Evolutionary conservation across 2,329 filamentous ascomycete species (phyloP).

Genomic region (Bipolaris oryzae): DNA sequence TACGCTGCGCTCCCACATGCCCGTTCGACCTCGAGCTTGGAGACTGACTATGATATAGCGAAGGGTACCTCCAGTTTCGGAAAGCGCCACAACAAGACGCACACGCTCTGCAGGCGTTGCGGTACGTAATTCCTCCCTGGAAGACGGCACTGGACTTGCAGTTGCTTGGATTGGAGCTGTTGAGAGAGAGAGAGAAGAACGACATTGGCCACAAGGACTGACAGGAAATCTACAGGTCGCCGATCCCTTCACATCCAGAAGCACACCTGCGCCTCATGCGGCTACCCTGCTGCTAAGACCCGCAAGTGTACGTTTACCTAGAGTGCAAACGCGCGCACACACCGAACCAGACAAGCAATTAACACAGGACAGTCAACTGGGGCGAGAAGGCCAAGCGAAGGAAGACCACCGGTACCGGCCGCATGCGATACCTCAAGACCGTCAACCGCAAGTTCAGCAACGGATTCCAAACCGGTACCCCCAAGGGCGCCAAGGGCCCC

Average conservation of each 20-base stretch:
- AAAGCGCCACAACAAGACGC: constrained; percentile 96
- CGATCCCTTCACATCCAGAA: constrained; percentile 99
- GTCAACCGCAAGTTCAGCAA: constrained; percentile 96
- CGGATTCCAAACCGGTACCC: constrained; percentile 90
- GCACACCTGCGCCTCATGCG: constrained; percentile 94
- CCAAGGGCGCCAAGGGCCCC: constrained; percentile 80
- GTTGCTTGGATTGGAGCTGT: constrained; percentile 11
- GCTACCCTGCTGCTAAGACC: constrained; percentile 96
- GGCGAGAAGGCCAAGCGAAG: constrained; percentile 99
- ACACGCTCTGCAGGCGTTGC: constrained; percentile 98
- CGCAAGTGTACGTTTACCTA: constrained; percentile 87
- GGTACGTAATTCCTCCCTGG: constrained; percentile 66
- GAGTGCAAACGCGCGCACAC: constrained; percentile 10
- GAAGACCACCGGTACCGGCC: constrained; percentile 98
- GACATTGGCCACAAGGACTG: constrained; percentile 39
- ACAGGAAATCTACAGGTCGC: constrained; percentile 65
- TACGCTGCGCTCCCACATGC: constrained; percentile 51
- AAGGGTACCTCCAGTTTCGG: constrained; percentile 76
- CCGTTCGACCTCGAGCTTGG: constrained; percentile 33
- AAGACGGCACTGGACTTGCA: constrained; percentile 14
- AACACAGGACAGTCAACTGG: constrained; percentile 82
- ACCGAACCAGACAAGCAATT: constrained; percentile 24
- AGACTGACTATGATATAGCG: constrained; percentile 62
- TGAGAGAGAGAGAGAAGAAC: not conserved
- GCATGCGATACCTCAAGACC: constrained; percentile 92